phyloP scores from a whole-genome alignment of 177 flowering plant species.

The Tripterygium wilfordii region DNA sequence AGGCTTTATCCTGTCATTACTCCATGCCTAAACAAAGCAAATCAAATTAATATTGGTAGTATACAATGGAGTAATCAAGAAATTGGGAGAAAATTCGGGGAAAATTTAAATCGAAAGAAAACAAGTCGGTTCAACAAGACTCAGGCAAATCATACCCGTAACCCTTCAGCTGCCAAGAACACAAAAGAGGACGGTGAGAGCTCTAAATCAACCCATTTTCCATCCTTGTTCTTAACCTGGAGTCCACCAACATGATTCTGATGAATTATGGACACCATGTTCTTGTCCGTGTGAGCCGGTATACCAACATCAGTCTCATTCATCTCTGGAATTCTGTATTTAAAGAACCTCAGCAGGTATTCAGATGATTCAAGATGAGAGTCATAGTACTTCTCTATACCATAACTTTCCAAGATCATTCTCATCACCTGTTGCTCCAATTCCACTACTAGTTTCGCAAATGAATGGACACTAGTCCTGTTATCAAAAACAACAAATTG shows the following conservation, averaged over 20 bases:
- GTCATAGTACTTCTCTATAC: conserved; percentile 8
- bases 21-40: conserved; percentile 36
- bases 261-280: conserved; percentile 24
- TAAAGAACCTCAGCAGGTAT: conserved; percentile 21
- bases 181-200: conserved; percentile 26
- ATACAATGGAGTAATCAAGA: too few species aligned
- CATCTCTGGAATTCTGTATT: conserved; percentile 15
- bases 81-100: neutral
- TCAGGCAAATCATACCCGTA: conserved; percentile 28
- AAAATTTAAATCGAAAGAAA: neutral
- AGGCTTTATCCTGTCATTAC: conserved; percentile 33
- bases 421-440: conserved; percentile 13
- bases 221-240: conserved; percentile 19
- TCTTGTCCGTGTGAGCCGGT: conserved; percentile 28
- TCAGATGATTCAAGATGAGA: conserved; percentile 1
- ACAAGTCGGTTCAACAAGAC: too few species aligned
- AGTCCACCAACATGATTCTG: conserved; percentile 28
- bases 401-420: conserved; percentile 22
- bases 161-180: conserved; percentile 37
- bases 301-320: conserved; percentile 15
- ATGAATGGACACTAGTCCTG: conserved; percentile 11
- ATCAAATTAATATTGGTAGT: neutral
- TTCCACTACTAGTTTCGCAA: conserved; percentile 4
- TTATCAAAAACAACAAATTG: neutral
- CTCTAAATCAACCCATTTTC: conserved; percentile 19